phyloP scores from a whole-genome alignment of 768 basidiomycete species.

The Boletus vermiculosoides region DNA sequence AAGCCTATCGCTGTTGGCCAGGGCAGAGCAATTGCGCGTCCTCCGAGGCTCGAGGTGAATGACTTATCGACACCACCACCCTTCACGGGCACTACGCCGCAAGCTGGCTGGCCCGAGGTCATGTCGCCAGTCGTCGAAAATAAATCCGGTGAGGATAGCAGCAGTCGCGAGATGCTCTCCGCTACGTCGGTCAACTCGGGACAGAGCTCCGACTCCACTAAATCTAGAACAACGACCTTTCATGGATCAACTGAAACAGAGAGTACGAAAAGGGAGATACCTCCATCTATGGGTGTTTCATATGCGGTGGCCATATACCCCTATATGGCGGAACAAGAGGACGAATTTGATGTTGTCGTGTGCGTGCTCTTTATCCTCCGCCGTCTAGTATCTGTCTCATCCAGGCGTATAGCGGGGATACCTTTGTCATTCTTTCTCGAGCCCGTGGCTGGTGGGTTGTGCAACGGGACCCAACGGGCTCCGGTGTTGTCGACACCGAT shows the following conservation, averaged over 20 bases:
- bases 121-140: constrained; percentile 57
- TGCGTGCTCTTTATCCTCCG: constrained; percentile 42
- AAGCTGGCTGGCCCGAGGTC: constrained; percentile 75
- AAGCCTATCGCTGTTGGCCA: constrained; percentile 31
- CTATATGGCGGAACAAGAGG: constrained; percentile 97
- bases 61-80: constrained; percentile 53
- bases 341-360: constrained; percentile 98
- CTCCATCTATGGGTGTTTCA: constrained; percentile 58
- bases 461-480: constrained; percentile 86
- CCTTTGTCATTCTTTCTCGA: constrained; percentile 88
- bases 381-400: constrained; percentile 3
- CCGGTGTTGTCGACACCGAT: constrained; percentile 75
- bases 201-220: constrained; percentile 28
- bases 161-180: constrained; percentile 37
- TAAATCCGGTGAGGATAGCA: constrained; percentile 44
- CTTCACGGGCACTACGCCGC: constrained; percentile 59
- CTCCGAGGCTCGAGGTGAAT: constrained; percentile 69
- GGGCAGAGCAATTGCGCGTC: constrained; percentile 45
- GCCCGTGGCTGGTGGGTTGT: constrained; percentile 99
- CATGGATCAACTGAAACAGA: constrained; percentile 33
- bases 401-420: constrained; percentile 65
- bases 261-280: constrained; percentile 41
- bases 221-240: constrained; percentile 15
- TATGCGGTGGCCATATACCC: constrained; percentile 99
- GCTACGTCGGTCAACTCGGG: constrained; percentile 36